Percentiles rank a stretch among this genome's conserved stretches.
Conservation (phyloP, 2,329 filamentous ascomycete genomes). For the Paramyrothecium sp. region DNA sequence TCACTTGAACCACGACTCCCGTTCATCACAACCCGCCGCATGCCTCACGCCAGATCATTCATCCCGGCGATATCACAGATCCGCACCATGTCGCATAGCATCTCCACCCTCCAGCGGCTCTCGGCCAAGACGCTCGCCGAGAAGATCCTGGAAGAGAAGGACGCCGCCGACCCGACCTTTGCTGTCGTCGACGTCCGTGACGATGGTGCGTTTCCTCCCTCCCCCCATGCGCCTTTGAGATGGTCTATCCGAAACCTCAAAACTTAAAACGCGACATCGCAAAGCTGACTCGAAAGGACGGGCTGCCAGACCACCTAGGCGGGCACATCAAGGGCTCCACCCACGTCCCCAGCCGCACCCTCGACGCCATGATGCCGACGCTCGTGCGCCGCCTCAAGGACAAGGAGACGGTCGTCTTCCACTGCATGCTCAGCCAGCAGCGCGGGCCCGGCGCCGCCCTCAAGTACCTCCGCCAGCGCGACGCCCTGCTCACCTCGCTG, state of each 20-base stretch:
- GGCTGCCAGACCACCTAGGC: constrained; percentile 72
- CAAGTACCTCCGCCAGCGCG: constrained; percentile 71
- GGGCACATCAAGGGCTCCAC: constrained; percentile 80
- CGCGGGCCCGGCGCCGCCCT: constrained; percentile 83
- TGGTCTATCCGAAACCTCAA: too few relatives aligned
- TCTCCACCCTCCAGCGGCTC: constrained; percentile 66
- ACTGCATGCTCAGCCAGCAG: constrained; percentile 90
- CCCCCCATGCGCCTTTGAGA: not conserved
- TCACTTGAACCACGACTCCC: not conserved
- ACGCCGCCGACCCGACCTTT: constrained; percentile 44
- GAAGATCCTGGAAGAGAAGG: constrained; percentile 53
- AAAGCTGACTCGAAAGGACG: not conserved
- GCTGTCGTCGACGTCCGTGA: constrained; percentile 90
- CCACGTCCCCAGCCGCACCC: constrained; percentile 70
- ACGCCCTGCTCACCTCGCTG: constrained; percentile 39
- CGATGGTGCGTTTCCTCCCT: constrained; percentile 51
- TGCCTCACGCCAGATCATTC: not conserved
- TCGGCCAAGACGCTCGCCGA: constrained; percentile 66
- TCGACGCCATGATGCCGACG: constrained; percentile 77
- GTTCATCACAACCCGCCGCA: not conserved
- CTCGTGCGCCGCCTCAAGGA: constrained; percentile 75
- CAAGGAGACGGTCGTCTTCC: constrained; percentile 86
- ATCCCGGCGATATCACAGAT: not conserved
- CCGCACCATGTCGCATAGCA: constrained; percentile 13
- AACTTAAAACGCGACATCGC: too few relatives aligned